A percentile compares a stretch with the other conserved stretches of the same genome.
Conservation (phyloP, 75 land plant genomes). For the Sequoia sempervirens region DNA sequence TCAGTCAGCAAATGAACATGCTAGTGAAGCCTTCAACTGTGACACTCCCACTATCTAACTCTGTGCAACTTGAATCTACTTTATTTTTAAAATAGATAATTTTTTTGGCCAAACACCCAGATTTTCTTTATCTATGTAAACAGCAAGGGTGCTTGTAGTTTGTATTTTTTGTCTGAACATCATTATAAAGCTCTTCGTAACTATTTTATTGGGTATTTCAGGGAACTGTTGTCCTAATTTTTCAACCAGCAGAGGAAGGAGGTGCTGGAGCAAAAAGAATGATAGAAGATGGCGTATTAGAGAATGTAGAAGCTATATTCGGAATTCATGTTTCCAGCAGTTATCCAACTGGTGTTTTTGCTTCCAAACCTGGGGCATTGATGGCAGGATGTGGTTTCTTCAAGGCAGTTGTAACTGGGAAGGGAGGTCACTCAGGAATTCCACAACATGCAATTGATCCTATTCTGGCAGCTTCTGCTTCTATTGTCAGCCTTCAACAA, state of each 20-base stretch:
- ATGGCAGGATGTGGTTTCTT: conserved; percentile 68
- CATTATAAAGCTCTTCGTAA: too few species aligned
- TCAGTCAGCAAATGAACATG: neutral
- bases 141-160: too few species aligned
- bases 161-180: too few species aligned
- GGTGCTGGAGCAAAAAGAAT: conserved; percentile 71
- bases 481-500: conserved; percentile 76
- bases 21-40: neutral
- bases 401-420: conserved; percentile 70
- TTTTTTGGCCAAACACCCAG: too few species aligned
- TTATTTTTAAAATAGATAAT: too few species aligned
- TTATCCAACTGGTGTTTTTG: conserved; percentile 38
- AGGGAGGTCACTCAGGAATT: conserved; percentile 85
- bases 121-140: too few species aligned
- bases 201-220: neutral
- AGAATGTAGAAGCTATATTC: conserved; percentile 79
- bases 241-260: conserved; percentile 91
- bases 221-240: conserved; percentile 84
- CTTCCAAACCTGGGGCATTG: conserved; percentile 48
- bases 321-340: conserved; percentile 50
- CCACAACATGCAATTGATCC: conserved; percentile 78
- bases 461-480: conserved; percentile 73
- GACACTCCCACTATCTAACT: too few species aligned
- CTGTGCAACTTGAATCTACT: too few species aligned
- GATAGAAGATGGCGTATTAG: conserved; percentile 62